Evolutionary conservation across 768 basidiomycete species (phyloP).

Genomic region (Clavulina sp.): DNA sequence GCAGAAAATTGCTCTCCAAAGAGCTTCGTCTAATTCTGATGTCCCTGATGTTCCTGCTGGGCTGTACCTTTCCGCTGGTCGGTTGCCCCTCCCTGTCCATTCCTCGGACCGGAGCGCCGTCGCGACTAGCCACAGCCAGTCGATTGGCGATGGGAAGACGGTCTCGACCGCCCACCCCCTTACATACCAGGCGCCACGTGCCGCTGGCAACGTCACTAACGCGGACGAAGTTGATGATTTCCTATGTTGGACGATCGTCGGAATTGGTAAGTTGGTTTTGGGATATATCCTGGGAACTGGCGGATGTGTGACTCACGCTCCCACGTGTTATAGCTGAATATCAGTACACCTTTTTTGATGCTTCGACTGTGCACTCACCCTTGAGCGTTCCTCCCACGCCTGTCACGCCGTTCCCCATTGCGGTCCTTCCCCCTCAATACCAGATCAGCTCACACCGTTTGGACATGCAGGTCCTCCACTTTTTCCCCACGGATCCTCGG

Average conservation of each 20-base stretch:
- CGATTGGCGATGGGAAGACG: conserved; percentile 4
- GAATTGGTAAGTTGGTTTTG: conserved; percentile 45
- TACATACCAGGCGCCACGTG: conserved; percentile 59
- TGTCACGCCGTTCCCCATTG: conserved; percentile 79
- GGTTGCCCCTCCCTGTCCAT: conserved; percentile 6
- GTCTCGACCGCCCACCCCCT: conserved; percentile 41
- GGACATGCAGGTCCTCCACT: conserved; percentile 74
- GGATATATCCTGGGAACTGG: not conserved
- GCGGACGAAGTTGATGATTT: conserved; percentile 90
- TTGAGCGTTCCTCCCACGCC: conserved; percentile 37
- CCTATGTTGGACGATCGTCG: conserved; percentile 89
- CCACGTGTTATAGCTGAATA: conserved; percentile 51
- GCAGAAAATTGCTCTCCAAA: conserved; percentile 86
- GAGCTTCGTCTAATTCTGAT: conserved; percentile 32
- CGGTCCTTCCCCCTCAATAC: conserved; percentile 65
- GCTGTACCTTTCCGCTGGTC: conserved; percentile 61
- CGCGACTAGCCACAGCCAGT: not conserved
- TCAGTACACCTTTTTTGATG: conserved; percentile 88
- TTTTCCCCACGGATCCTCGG: conserved; percentile 64
- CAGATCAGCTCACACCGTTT: conserved; percentile 53
- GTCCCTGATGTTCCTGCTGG: conserved; percentile 33
- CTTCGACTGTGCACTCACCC: conserved; percentile 32
- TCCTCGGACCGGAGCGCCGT: not conserved
- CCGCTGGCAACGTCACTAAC: conserved; percentile 69
- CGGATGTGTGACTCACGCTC: not conserved